phyloP scores from a whole-genome alignment of 805 yeast genomes.

The Lipomyces anomalus region DNA sequence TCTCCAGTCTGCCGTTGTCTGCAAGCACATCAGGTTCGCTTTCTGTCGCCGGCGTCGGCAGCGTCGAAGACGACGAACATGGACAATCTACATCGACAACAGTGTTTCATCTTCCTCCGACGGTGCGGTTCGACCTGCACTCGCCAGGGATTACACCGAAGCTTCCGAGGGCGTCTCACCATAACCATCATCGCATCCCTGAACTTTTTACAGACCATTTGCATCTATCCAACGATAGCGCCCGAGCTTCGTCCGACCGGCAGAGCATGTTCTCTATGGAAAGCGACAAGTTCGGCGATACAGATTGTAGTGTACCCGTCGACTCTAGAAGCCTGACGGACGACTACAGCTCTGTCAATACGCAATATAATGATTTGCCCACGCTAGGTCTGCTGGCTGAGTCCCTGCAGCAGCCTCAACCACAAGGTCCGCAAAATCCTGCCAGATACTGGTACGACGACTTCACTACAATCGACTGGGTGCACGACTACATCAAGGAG shows the following conservation, averaged over 20 bases:
- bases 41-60: no score
- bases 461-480: constrained; percentile 59
- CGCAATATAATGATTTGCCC: background rate
- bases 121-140: constrained; percentile 21
- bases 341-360: background rate
- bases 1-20: no score
- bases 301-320: background rate
- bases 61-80: no score
- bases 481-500: constrained; percentile 43
- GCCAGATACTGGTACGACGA: constrained; percentile 42
- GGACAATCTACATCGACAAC: no score
- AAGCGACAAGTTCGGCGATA: background rate
- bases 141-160: constrained; percentile 23
- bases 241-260: no score
- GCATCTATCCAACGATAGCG: no score
- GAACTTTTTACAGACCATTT: no score
- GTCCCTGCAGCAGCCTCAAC: constrained; percentile 1
- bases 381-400: background rate
- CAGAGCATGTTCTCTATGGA: no score
- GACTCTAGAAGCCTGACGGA: background rate
- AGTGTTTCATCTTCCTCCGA: no score
- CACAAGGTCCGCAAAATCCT: constrained; percentile 3
- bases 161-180: background rate
- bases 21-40: no score
- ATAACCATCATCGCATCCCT: background rate